Evolutionary conservation across 2,329 filamentous ascomycete genomes (phyloP).

Genomic region (Lizonia empirigonia): DNA sequence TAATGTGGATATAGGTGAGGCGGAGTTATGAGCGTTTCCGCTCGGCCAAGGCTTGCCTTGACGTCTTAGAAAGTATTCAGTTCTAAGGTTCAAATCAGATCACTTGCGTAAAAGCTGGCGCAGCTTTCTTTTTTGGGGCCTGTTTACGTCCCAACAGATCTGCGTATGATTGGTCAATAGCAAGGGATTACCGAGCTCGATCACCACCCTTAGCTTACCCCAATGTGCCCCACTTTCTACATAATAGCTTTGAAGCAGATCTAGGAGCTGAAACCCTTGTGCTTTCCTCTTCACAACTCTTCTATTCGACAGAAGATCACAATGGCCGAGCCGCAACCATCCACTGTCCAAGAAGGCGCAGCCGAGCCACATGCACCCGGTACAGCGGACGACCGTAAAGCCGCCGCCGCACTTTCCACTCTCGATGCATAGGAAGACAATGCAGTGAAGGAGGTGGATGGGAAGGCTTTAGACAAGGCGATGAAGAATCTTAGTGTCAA

Average conservation of each 20-base stretch:
- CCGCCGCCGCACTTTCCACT: slow-evolving; percentile 72
- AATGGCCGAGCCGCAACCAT: slow-evolving; percentile 69
- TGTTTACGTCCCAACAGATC: too few relatives aligned
- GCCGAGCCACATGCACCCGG: slow-evolving; percentile 52
- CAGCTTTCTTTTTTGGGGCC: too few relatives aligned
- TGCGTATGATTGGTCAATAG: slow-evolving; percentile 25
- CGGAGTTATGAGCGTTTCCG: too few relatives aligned
- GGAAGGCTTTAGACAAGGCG: slow-evolving; percentile 72
- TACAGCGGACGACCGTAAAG: slow-evolving; percentile 78
- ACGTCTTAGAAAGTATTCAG: too few relatives aligned
- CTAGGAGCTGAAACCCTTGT: background rate
- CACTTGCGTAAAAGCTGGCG: too few relatives aligned
- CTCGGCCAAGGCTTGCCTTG: too few relatives aligned
- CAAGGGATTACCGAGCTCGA: slow-evolving; percentile 13
- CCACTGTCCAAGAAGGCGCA: slow-evolving; percentile 64
- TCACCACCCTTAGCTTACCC: slow-evolving; percentile 1
- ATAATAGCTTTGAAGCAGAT: background rate
- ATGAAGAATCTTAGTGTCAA: slow-evolving; percentile 66
- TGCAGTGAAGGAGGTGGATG: slow-evolving; percentile 64
- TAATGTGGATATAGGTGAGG: too few relatives aligned
- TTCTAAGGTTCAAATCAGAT: too few relatives aligned
- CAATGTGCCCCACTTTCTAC: slow-evolving; percentile 18
- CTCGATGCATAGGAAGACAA: slow-evolving; percentile 64
- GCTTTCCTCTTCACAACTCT: background rate
- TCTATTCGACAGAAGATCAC: slow-evolving; percentile 2